Evolutionary conservation across 257 asterid species (phyloP), one percentile per base, ranked within the genome.

Genomic region (Solanum acaule): DNA sequence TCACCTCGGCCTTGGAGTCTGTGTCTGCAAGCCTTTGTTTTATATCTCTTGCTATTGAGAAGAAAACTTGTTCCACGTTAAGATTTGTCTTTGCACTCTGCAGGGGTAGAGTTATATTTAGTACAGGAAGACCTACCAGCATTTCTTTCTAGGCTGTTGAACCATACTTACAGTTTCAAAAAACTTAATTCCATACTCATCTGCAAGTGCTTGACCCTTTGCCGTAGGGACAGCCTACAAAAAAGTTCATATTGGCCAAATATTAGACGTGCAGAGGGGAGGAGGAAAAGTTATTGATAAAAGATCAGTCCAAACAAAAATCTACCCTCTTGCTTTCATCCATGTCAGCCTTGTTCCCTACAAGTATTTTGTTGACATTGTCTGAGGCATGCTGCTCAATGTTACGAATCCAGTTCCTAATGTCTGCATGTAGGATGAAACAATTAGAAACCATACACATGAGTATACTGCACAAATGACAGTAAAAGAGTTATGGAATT

Each of bases 351-450:
- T 91, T 91, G 89, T 91, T 91, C 61, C 93, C 92, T 23, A 91
- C 90, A 75, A 91, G 90, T 49, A 91, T 89, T 89, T 91, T 91
- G 89, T 91, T 91, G 63, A 91, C 93, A 40, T 91, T 91, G 89
- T 91, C 93, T 61, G 93, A 90, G 63, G 93, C 93, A 89, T 91
- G 93, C 75, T 91, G 93, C 75, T 91, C 93, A 29, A 91, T 91
- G 89, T 90, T 91, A 73, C 92, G 90, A 49, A 91, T 91, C 92
- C 93, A 91, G 87, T 91, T 91, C 89, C 92, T 87, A 67, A 91
- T 91, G 88, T 91, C 93, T 91, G 88, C 49, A 77, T 2, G 83
- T 37, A 65, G 29, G 86, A 59, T 44, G 86, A 88, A 56, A 38
- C 31, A 73, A 15, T 46, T 38, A 83, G 25, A 35, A 38, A 18